These are phyloP conservation scores for Solioccasus polychromus DNA, from an alignment of 768 basidiomycete species.

Conservation along the genomic window DNA sequence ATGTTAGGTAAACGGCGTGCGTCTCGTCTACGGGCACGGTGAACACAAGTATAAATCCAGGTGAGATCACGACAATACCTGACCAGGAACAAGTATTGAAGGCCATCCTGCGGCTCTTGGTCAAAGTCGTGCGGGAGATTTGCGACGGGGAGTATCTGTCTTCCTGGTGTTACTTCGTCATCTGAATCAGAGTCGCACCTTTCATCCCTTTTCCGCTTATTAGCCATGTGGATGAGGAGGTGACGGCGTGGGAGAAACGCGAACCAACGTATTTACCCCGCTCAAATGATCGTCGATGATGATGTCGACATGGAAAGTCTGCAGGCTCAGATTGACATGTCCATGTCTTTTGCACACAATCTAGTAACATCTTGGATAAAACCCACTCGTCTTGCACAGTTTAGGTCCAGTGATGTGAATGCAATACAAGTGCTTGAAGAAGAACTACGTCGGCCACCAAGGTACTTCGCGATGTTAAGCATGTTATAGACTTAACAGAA, in stretches of 20 bases:
- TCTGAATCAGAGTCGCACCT: slow-evolving; percentile 56
- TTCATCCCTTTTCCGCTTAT: slow-evolving; percentile 58
- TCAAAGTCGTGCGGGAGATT: slow-evolving; percentile 68
- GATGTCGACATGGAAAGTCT: slow-evolving; percentile 63
- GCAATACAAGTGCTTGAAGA: slow-evolving; percentile 60
- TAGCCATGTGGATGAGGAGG: slow-evolving; percentile 15
- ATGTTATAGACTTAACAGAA: slow-evolving; percentile 1
- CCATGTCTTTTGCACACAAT: slow-evolving; percentile 72
- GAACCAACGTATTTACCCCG: not conserved
- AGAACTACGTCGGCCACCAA: slow-evolving; percentile 64
- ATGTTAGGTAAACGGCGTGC: slow-evolving; percentile 61
- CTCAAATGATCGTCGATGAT: slow-evolving; percentile 43
- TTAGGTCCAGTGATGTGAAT: slow-evolving; percentile 29
- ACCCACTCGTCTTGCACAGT: slow-evolving; percentile 42
- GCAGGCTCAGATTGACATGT: slow-evolving; percentile 80
- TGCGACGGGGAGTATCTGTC: slow-evolving; percentile 79
- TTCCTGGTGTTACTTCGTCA: slow-evolving; percentile 57
- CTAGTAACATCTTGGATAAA: slow-evolving; percentile 78
- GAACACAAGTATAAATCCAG: slow-evolving; percentile 2
- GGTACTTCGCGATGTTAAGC: slow-evolving; percentile 39
- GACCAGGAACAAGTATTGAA: slow-evolving; percentile 81
- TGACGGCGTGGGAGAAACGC: not conserved
- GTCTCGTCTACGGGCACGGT: slow-evolving; percentile 55
- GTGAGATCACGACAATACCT: slow-evolving; percentile 43
- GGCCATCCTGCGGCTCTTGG: slow-evolving; percentile 63